Conservation (phyloP, 768 basidiomycete genomes). For the Coprinopsis sp. region DNA sequence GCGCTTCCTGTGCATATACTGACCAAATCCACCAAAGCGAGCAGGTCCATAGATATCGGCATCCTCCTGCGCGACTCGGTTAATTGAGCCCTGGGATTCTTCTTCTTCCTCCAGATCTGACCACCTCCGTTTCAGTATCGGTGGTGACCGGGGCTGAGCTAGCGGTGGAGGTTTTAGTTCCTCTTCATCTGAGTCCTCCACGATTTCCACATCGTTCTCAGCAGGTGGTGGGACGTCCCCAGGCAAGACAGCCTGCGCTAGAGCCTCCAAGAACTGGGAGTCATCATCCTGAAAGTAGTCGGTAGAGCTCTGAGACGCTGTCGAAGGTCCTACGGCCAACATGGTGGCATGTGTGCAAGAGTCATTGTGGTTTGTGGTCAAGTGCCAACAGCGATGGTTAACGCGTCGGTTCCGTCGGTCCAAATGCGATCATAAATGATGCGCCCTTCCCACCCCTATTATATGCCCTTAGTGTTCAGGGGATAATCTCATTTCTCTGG, state of each 20-base stretch:
- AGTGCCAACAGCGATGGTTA: no score
- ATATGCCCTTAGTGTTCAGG: no score
- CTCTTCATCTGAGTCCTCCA: conserved; percentile 17
- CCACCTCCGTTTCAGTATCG: conserved; percentile 38
- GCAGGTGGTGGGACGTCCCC: conserved; percentile 34
- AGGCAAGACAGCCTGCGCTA: conserved; percentile 41
- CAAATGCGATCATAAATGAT: no score
- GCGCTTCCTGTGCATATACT: conserved; percentile 89
- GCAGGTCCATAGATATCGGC: conserved; percentile 67
- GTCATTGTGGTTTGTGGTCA: not conserved
- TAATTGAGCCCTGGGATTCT: conserved; percentile 6
- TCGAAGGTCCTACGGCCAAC: not conserved
- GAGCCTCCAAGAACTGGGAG: conserved; percentile 46
- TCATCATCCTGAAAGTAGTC: conserved; percentile 53
- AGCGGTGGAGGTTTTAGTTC: conserved; percentile 33
- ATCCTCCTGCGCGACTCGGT: conserved; percentile 20
- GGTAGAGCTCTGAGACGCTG: conserved; percentile 38
- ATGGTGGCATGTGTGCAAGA: not conserved
- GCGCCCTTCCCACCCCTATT: no score
- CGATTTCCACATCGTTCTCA: conserved; percentile 4
- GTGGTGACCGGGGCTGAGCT: conserved; percentile 28
- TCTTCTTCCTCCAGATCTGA: conserved; percentile 22
- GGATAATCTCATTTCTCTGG: no score
- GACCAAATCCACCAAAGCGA: conserved; percentile 76
- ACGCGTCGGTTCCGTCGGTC: no score